Percentiles rank a stretch among this genome's conserved stretches.
Conservation (phyloP, 352 stramenopile genomes). For the Phytopythium kandeliae region DNA sequence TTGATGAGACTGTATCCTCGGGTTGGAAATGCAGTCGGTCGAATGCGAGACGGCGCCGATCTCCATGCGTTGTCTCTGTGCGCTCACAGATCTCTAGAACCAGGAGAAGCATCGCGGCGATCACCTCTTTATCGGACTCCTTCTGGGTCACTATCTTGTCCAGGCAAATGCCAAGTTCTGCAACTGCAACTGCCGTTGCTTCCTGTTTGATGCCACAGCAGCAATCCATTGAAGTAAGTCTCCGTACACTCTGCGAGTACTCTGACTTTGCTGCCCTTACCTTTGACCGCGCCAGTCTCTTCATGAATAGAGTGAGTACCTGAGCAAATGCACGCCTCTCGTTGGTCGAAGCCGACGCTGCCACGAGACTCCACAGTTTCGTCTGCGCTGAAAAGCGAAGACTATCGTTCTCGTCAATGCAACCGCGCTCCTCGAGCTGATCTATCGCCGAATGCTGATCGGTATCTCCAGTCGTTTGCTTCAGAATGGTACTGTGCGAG, state of each 20-base stretch:
- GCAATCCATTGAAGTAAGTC: neutral
- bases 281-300: slow-evolving; percentile 22
- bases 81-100: slow-evolving; percentile 27
- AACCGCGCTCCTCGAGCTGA: slow-evolving; percentile 43
- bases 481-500: neutral
- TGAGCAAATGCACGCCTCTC: slow-evolving; percentile 23
- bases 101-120: slow-evolving; percentile 24
- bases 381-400: slow-evolving; percentile 30
- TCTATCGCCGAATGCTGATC: too few relatives aligned
- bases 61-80: slow-evolving; percentile 24
- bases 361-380: slow-evolving; percentile 34
- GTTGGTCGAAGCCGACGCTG: slow-evolving; percentile 7
- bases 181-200: slow-evolving; percentile 6
- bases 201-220: neutral
- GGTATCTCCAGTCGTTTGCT: too few relatives aligned
- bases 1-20: too few relatives aligned
- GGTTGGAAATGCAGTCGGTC: too few relatives aligned
- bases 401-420: slow-evolving; percentile 33
- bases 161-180: slow-evolving; percentile 36
- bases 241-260: too few relatives aligned
- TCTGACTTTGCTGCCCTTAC: slow-evolving; percentile 8
- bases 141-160: slow-evolving; percentile 19
- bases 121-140: slow-evolving; percentile 21
- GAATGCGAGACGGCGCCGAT: slow-evolving; percentile 14
- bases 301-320: slow-evolving; percentile 31